Evolutionary conservation across 192 early-diverging fungal species (phyloP).

Genomic region (Gaertneriomyces semiglobifer): DNA sequence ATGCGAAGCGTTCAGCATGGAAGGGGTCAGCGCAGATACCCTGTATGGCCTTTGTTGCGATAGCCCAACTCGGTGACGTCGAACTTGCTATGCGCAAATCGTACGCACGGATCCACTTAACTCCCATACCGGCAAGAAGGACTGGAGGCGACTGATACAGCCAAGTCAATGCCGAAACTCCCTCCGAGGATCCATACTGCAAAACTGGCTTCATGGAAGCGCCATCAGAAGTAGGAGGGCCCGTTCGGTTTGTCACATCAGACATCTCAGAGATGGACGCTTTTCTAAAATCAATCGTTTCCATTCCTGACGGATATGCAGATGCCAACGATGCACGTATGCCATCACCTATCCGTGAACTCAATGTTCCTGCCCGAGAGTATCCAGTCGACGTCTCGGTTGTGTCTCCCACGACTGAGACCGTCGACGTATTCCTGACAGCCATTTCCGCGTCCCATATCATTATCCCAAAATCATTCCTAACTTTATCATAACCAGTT

Average conservation of each 20-base stretch:
- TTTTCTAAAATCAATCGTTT: no score
- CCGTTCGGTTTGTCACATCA: no score
- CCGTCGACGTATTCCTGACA: conserved; percentile 8
- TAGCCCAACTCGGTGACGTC: conserved; percentile 35
- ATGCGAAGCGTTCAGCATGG: conserved; percentile 64
- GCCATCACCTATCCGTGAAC: conserved; percentile 23
- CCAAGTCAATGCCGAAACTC: conserved; percentile 68
- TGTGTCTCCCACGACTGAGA: no score
- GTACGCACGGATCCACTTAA: conserved; percentile 66
- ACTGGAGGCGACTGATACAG: conserved; percentile 48
- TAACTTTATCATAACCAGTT: conserved; percentile 68
- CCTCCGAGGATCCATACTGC: conserved; percentile 64
- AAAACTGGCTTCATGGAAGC: conserved; percentile 17
- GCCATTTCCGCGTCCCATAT: conserved; percentile 72
- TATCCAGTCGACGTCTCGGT: not conserved
- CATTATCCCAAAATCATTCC: conserved; percentile 67
- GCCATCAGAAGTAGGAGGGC: not conserved
- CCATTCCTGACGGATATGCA: no score
- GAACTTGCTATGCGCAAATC: conserved; percentile 57
- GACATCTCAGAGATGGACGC: no score
- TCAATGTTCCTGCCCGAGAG: conserved; percentile 1
- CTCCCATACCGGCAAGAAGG: conserved; percentile 69
- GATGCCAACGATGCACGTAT: conserved; percentile 25
- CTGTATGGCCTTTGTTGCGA: conserved; percentile 67
- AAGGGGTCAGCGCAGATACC: conserved; percentile 70